These are phyloP conservation scores for Rhododendron simsii DNA, from an alignment of 148 eudicot genomes.

Conservation along the genomic window DNA sequence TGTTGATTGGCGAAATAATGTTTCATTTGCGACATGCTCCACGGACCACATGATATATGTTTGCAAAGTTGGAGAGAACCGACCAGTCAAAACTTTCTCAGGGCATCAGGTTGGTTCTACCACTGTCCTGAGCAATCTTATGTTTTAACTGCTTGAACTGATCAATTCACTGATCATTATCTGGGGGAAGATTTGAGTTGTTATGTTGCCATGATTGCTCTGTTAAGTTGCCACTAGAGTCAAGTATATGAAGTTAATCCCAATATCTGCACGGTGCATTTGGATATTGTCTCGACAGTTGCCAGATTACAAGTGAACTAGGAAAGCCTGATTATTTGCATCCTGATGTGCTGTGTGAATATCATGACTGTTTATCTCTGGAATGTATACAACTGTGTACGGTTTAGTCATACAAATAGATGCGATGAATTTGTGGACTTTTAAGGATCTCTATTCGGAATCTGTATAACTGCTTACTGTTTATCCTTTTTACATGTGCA, in stretches of 20 bases:
- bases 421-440: not conserved
- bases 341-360: not conserved
- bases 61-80: slow-evolving; percentile 54
- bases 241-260: not conserved
- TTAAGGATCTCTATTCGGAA: not conserved
- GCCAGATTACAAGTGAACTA: not conserved
- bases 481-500: not conserved
- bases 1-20: slow-evolving; percentile 77
- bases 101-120: slow-evolving; percentile 63
- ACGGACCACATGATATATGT: slow-evolving; percentile 70
- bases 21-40: slow-evolving; percentile 78
- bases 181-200: not conserved
- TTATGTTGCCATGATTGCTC: not conserved
- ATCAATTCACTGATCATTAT: not conserved
- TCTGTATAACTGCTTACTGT: no score
- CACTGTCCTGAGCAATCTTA: not conserved
- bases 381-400: not conserved
- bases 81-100: slow-evolving; percentile 55
- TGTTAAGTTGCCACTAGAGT: not conserved
- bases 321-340: not conserved
- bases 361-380: not conserved
- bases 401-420: not conserved
- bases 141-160: not conserved
- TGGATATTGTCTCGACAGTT: not conserved
- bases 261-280: not conserved